Evolutionary conservation across 208 protist species (phyloP).

Genomic region (Porcisia deanei): DNA sequence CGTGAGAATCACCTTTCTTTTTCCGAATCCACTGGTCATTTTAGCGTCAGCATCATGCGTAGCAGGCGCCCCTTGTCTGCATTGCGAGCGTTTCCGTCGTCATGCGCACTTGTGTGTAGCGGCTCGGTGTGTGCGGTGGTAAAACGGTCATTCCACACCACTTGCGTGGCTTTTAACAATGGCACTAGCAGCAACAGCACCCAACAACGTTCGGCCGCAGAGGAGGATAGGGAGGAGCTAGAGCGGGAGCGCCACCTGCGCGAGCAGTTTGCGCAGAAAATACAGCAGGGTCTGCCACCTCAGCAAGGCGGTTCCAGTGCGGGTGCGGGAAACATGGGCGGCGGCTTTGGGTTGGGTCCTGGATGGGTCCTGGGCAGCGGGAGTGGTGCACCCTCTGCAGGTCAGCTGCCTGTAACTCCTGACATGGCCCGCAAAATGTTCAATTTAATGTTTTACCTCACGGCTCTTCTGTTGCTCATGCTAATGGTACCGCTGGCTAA

Average conservation of each 20-base stretch:
- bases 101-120: neutral
- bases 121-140: slow-evolving; percentile 1
- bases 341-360: slow-evolving; percentile 14
- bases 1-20: neutral
- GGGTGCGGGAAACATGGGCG: slow-evolving; percentile 3
- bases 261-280: slow-evolving; percentile 77
- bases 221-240: slow-evolving; percentile 82
- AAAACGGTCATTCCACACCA: slow-evolving; percentile 15
- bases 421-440: slow-evolving; percentile 36
- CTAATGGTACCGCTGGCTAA: slow-evolving; percentile 51
- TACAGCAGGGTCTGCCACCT: slow-evolving; percentile 55
- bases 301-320: slow-evolving; percentile 12
- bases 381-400: slow-evolving; percentile 4
- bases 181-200: slow-evolving; percentile 8
- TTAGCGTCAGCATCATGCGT: slow-evolving; percentile 8
- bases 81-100: slow-evolving; percentile 1
- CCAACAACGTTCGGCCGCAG: slow-evolving; percentile 37
- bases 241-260: slow-evolving; percentile 77
- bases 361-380: slow-evolving; percentile 16
- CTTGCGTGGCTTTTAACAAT: slow-evolving; percentile 1
- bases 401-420: slow-evolving; percentile 10
- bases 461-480: slow-evolving; percentile 53
- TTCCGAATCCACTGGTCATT: neutral
- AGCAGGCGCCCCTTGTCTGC: slow-evolving; percentile 10
- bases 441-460: slow-evolving; percentile 66